Base-by-base conservation (phyloP, 2,329 filamentous ascomycete species). In the Berkeleyomyces rouxiae region DNA sequence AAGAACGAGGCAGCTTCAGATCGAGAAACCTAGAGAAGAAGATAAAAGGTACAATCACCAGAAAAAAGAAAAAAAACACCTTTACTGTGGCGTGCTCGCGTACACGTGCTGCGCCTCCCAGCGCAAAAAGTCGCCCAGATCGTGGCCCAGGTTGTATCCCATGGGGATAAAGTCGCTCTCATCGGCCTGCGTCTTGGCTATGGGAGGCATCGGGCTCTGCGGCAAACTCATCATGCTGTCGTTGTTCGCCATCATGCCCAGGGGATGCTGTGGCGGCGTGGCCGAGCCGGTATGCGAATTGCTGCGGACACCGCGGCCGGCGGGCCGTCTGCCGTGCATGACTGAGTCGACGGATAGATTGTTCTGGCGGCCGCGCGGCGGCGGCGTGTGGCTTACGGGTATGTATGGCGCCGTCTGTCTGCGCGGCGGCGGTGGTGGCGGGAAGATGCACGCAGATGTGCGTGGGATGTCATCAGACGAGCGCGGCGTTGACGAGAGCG, bases 61-160 rank as follows among this genome's bases (percentile, higher is more conserved):
- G 43, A 46, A 59, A 51, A 59, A 57, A 42, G 44, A 40, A 33
- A 62, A 59, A 66, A 43, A 47, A 11, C 36, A 33, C 59, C 61
- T 64, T 10, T 57, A 63, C 58, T 69, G 71, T 40, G 70, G 70
- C 31, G 66, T 68, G 46, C 67, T 66, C 1, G 71, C 71, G 63
- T 74, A 77, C 1, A 77, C 75, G 62, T 81, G 73, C 67, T 81
- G 76, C 3, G 77, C 72, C 69, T 82, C 80, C 80, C 81, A 84
- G 62, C 72, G 75, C 58, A 84, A 68, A 67, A 82, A 84, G 65
- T 83, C 81, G 1, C 78, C 79, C 46, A 84, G 68, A 68, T 84
- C 82, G 65, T 82, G 79, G 9, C 77, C 76, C 2, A 84, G 72
- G 66, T 84, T 84, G 68, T 78, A 83, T 0, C 80, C 80, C 81